Base-by-base conservation (phyloP, 148 eudicot genomes). In the Fallopia convolvulus region DNA sequence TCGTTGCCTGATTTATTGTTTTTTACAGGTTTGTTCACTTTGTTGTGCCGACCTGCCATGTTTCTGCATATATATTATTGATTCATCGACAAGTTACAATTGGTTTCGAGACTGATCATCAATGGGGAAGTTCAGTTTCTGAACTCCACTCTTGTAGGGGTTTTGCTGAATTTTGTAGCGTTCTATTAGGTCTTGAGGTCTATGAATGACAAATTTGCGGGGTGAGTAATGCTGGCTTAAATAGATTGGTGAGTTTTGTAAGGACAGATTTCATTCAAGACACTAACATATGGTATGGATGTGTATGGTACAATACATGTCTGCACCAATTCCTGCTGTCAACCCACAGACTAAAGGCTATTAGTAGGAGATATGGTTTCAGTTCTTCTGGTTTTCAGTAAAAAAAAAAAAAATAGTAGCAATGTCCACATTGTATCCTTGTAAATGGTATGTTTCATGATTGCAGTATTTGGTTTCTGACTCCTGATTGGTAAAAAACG, bases 11-110 rank as follows among this genome's bases (percentile, higher is more conserved):
- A 58, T 58, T 21, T 58, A 58, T 58, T 58, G 15, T 40, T 63
- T 30, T 30, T 63, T 63, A 30, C 70, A 63, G 70, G 30, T 63
- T 23, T 63, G 44, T 41, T 8, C 44, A 41, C 8, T 41, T 4
- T 41, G 70, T 63, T 63, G 70, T 30, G 70, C 39, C 36, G 70
- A 63, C 40, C 70, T 63, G 70, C 40, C 39, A 63, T 12, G 68
- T 10, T 8, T 61, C 68, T 52, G 58, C 70, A 63, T 26, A 9
- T 63, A 63, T 26, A 12, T 63, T 12, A 63, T 9, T 63, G 70
- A 63, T 7, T 26, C 17, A 26, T 26, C 39, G 39, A 30, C 70
- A n/a, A 63, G 39, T 9, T 63, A 63, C 65, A 58, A 58, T 30
- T 63, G 70, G 39, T 63, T 63, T 26, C 6, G 17, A 63, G 39